Percentiles rank a stretch among this genome's conserved stretches.
These are phyloP conservation scores for Arbutus unedo DNA, from an alignment of 148 eudicot species.

Conservation along the genomic window DNA sequence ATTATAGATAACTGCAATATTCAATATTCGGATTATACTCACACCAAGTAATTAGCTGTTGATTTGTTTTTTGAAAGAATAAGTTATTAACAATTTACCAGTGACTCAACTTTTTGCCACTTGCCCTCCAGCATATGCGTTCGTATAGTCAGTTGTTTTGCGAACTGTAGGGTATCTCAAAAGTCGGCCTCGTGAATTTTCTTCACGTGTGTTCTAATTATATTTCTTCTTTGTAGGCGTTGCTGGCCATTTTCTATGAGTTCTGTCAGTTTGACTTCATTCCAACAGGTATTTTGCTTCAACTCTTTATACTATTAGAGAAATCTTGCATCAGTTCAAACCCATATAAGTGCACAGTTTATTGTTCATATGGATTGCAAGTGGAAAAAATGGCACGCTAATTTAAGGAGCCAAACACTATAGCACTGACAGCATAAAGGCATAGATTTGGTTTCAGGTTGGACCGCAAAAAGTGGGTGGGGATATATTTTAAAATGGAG, in stretches of 20 bases:
- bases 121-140: neutral
- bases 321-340: neutral
- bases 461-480: no score
- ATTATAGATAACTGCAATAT: neutral
- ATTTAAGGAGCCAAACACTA: neutral
- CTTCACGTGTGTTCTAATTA: neutral
- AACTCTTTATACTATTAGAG: neutral
- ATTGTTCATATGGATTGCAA: neutral
- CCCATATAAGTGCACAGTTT: neutral
- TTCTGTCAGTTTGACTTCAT: slow-evolving; percentile 10
- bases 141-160: neutral
- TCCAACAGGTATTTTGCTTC: slow-evolving; percentile 13
- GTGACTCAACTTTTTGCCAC: neutral
- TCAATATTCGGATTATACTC: neutral
- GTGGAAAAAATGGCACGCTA: neutral
- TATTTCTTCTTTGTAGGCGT: slow-evolving; percentile 14
- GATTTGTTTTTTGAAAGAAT: neutral
- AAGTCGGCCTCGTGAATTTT: neutral
- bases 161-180: neutral
- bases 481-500: no score
- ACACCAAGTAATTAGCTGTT: neutral
- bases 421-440: no score
- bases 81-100: neutral
- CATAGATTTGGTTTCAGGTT: no score
- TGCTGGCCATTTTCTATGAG: slow-evolving; percentile 16